Evolutionary conservation across 177 flowering plant genomes (phyloP).

Genomic region (Vitis hybrid): DNA sequence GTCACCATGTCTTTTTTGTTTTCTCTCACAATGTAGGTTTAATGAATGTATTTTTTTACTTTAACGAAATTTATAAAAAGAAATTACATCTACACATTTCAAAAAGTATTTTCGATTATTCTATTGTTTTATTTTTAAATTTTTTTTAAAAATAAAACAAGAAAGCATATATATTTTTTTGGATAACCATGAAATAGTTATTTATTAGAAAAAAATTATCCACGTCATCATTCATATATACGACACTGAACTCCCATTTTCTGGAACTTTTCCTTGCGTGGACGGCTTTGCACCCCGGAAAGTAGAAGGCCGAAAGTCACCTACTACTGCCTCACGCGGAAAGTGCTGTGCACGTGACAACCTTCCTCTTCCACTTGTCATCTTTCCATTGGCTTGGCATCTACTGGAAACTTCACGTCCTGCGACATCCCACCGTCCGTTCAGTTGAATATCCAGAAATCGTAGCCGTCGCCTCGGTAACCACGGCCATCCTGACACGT

Average conservation of each 20-base stretch:
- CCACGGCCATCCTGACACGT: conserved; percentile 10
- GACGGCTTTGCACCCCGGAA: conserved; percentile 15
- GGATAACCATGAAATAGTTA: too few relatives aligned
- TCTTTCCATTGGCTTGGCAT: not conserved
- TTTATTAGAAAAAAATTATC: not conserved
- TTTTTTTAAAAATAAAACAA: too few relatives aligned
- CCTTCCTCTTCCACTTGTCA: not conserved
- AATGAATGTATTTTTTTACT: too few relatives aligned
- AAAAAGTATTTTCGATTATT: too few relatives aligned
- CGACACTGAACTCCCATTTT: not conserved
- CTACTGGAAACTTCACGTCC: conserved; percentile 12
- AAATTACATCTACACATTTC: too few relatives aligned
- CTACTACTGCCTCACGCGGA: conserved; percentile 1
- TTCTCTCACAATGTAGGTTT: too few relatives aligned
- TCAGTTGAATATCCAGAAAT: not conserved
- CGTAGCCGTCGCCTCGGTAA: conserved; percentile 19
- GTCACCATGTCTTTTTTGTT: too few relatives aligned
- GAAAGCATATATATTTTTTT: too few relatives aligned
- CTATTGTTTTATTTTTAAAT: too few relatives aligned
- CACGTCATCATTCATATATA: not conserved
- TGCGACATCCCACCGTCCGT: conserved; percentile 6
- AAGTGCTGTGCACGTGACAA: conserved; percentile 14
- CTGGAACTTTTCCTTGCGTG: conserved; percentile 7
- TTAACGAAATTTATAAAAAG: too few relatives aligned
- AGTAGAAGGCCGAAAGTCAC: not conserved